Evolutionary conservation across 2,329 filamentous ascomycete genomes (phyloP).

Genomic region (Aurifilum marmelostoma): DNA sequence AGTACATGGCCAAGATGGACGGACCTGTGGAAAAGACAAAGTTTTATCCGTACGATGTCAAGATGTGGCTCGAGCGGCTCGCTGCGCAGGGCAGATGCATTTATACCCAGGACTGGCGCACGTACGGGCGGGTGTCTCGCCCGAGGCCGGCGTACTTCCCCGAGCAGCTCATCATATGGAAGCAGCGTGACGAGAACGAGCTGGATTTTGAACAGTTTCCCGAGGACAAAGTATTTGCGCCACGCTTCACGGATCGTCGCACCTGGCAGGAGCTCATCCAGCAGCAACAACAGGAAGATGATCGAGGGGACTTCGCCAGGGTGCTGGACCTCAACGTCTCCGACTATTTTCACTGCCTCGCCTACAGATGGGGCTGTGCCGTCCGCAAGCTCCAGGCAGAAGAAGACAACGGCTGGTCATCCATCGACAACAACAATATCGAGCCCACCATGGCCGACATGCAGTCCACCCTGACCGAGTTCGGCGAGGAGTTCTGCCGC

Average conservation of each 20-base stretch:
- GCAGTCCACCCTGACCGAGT: background rate
- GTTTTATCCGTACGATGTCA: slow-evolving; percentile 38
- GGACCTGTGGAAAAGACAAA: slow-evolving; percentile 32
- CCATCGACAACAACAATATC: background rate
- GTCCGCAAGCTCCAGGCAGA: slow-evolving; percentile 11
- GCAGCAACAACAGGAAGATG: background rate
- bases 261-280: slow-evolving; percentile 22
- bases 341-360: slow-evolving; percentile 22
- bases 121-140: slow-evolving; percentile 36
- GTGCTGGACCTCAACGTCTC: slow-evolving; percentile 3
- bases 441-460: slow-evolving; percentile 6
- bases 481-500: background rate
- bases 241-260: slow-evolving; percentile 21
- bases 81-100: slow-evolving; percentile 34
- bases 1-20: slow-evolving; percentile 35
- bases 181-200: slow-evolving; percentile 11
- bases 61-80: slow-evolving; percentile 38
- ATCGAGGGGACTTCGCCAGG: no score
- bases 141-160: slow-evolving; percentile 37
- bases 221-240: slow-evolving; percentile 18
- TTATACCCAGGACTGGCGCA: slow-evolving; percentile 31
- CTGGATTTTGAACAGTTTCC: background rate
- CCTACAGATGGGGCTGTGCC: slow-evolving; percentile 24
- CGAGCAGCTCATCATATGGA: slow-evolving; percentile 38
- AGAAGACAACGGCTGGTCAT: background rate